Percentiles rank a stretch among this genome's conserved stretches.
phyloP scores from a whole-genome alignment of 352 stramenopile species.

The Pythium sp. region DNA sequence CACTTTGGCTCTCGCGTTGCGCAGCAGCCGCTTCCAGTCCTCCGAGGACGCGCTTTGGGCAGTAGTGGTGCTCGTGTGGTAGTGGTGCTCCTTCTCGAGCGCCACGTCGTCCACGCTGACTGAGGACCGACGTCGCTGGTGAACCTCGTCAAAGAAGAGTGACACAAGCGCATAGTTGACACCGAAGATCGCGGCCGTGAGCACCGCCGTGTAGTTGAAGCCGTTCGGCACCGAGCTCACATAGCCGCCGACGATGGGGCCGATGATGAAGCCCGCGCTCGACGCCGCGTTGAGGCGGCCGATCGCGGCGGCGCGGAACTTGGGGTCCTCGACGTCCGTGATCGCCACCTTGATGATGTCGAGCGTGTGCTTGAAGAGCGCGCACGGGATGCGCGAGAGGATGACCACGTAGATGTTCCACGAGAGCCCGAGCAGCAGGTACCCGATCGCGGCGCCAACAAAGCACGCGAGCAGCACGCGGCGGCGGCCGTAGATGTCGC shows the following conservation, averaged over 20 bases:
- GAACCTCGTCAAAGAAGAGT: slow-evolving; percentile 39
- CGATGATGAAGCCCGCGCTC: slow-evolving; percentile 77
- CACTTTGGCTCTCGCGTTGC: slow-evolving; percentile 52
- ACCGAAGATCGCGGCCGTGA: slow-evolving; percentile 62
- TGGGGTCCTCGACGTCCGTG: slow-evolving; percentile 48
- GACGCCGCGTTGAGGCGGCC: slow-evolving; percentile 70
- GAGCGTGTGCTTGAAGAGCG: slow-evolving; percentile 82
- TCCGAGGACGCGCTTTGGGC: slow-evolving; percentile 1
- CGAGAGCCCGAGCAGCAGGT: slow-evolving; percentile 65
- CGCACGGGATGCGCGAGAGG: slow-evolving; percentile 65
- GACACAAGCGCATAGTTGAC: slow-evolving; percentile 72
- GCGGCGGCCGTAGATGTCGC: slow-evolving; percentile 63
- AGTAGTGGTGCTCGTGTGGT: background rate
- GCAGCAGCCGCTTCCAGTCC: slow-evolving; percentile 37
- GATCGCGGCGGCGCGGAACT: slow-evolving; percentile 42
- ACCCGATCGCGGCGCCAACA: slow-evolving; percentile 52
- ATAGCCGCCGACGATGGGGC: slow-evolving; percentile 65
- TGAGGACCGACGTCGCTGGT: slow-evolving; percentile 14
- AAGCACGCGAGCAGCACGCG: slow-evolving; percentile 63
- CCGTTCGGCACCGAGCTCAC: slow-evolving; percentile 63
- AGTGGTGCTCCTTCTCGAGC: slow-evolving; percentile 3
- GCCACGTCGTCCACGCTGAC: background rate
- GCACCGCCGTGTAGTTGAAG: slow-evolving; percentile 80
- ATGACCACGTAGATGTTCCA: slow-evolving; percentile 81
- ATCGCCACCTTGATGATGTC: slow-evolving; percentile 75